A percentile compares a stretch with the other conserved stretches of the same genome.
phyloP scores from a whole-genome alignment of 495 filamentous ascomycete species.

The Penicillium mononematosum region DNA sequence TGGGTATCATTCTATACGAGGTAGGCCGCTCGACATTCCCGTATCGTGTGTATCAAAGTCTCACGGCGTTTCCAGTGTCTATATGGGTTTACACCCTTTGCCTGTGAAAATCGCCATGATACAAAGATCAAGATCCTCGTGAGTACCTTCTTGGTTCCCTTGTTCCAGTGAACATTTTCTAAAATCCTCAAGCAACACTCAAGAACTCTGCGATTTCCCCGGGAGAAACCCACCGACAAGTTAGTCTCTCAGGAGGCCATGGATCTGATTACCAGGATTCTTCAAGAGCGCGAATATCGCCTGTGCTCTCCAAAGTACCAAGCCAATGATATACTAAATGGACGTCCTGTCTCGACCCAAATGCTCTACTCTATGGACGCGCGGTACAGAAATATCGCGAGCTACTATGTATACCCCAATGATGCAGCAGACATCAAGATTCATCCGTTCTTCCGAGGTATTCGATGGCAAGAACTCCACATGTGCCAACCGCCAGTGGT shows the following conservation, averaged over 20 bases:
- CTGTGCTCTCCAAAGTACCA: constrained; percentile 72
- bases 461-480: constrained; percentile 69
- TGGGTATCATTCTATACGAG: constrained; percentile 89
- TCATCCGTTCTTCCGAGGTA: constrained; percentile 69
- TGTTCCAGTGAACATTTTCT: not conserved
- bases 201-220: constrained; percentile 60
- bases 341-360: constrained; percentile 34
- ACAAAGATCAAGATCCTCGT: constrained; percentile 81
- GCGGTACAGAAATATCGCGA: constrained; percentile 36
- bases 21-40: constrained; percentile 32
- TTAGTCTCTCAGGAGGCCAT: constrained; percentile 61
- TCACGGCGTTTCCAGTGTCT: constrained; percentile 56
- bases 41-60: not conserved
- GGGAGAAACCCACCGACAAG: constrained; percentile 47
- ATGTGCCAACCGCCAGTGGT: constrained; percentile 69
- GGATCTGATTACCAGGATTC: constrained; percentile 71
- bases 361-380: constrained; percentile 35
- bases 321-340: constrained; percentile 54
- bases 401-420: constrained; percentile 69
- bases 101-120: constrained; percentile 71
- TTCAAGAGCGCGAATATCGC: constrained; percentile 73
- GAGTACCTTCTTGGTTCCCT: constrained; percentile 27
- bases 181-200: constrained; percentile 44
- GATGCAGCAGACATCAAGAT: constrained; percentile 77
- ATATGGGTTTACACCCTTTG: constrained; percentile 88